phyloP scores from a whole-genome alignment of 2,329 filamentous ascomycete genomes.

The Colletotrichum camelliae region DNA sequence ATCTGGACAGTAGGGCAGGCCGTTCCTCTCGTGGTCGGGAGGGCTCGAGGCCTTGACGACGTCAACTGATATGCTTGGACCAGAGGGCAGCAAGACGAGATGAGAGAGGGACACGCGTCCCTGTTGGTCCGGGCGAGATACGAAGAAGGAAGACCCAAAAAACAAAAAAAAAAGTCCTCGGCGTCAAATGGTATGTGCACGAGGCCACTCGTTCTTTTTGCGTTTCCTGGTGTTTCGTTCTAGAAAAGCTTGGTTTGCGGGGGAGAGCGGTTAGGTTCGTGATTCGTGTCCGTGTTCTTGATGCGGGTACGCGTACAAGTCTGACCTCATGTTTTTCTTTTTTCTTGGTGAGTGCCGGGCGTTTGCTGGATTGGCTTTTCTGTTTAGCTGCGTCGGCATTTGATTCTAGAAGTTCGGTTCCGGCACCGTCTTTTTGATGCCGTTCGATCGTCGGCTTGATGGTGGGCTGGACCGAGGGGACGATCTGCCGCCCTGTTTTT shows the following conservation, averaged over 20 bases:
- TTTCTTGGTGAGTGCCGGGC: too few relatives aligned
- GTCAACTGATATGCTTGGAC: not conserved
- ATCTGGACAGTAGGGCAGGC: not conserved
- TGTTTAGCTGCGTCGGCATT: not conserved
- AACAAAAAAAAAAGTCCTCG: not conserved
- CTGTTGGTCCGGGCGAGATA: not conserved
- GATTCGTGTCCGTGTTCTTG: not conserved
- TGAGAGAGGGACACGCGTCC: not conserved
- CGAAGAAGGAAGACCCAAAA: not conserved
- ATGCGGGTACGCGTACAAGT: not conserved
- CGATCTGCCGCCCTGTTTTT: fast-evolving
- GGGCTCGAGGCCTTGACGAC: not conserved
- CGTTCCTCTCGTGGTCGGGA: not conserved
- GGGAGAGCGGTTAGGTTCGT: not conserved
- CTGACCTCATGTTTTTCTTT: not conserved
- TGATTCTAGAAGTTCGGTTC: not conserved
- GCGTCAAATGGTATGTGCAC: not conserved
- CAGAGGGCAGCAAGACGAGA: not conserved
- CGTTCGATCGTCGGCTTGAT: not conserved
- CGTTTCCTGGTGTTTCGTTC: not conserved
- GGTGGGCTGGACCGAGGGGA: not conserved
- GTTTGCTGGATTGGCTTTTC: not conserved
- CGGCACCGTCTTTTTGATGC: not conserved
- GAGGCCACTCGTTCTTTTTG: not conserved
- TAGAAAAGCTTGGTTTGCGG: not conserved